Percentiles rank a stretch among this genome's conserved stretches.
These are phyloP conservation scores for Puya raimondii DNA, from an alignment of 176 grass and related monocot species.

Conservation along the genomic window DNA sequence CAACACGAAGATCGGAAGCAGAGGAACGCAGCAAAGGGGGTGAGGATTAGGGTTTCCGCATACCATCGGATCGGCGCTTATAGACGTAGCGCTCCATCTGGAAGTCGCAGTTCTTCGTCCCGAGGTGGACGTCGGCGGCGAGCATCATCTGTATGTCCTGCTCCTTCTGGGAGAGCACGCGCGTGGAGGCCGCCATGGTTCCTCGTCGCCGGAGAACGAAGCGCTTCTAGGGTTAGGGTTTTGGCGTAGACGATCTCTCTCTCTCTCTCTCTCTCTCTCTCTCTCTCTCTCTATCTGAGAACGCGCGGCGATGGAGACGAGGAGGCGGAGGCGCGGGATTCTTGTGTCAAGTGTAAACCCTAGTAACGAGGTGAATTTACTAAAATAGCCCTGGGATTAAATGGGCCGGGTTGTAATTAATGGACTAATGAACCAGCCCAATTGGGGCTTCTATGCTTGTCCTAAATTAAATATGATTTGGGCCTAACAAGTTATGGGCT, in stretches of 20 bases:
- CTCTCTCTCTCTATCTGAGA: no score
- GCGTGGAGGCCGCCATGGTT: constrained; percentile 44
- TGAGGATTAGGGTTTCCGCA: neutral
- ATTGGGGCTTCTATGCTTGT: no score
- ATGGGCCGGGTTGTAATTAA: no score
- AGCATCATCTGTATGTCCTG: constrained; percentile 95
- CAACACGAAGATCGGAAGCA: neutral
- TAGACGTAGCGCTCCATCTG: constrained; percentile 97
- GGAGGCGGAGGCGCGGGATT: no score
- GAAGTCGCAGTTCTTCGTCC: constrained; percentile 96
- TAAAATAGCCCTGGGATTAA: no score
- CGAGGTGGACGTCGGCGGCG: constrained; percentile 86
- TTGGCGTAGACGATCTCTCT: neutral
- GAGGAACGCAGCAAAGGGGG: neutral
- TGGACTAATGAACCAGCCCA: no score
- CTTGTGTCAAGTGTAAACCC: no score
- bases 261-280: no score
- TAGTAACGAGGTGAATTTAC: no score
- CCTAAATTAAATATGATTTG: no score
- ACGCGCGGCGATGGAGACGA: no score
- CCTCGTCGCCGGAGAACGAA: neutral
- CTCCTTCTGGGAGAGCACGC: constrained; percentile 61
- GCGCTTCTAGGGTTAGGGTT: neutral
- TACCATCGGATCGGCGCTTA: constrained; percentile 80
- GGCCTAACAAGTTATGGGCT: no score